Conservation (phyloP, 75 land plant species). For the Picea glauca region DNA sequence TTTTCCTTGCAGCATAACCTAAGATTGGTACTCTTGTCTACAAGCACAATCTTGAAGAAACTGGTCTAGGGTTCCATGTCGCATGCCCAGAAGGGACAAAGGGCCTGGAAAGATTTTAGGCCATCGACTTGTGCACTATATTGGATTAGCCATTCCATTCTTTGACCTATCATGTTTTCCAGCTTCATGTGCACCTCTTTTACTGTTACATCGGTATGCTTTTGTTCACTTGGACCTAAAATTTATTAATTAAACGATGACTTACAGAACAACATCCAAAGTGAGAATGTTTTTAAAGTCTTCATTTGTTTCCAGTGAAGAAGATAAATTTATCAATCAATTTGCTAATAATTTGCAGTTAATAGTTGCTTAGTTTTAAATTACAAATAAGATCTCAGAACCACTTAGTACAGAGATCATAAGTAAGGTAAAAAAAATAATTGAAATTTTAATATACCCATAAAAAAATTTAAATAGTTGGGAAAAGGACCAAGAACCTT, state of each 20-base stretch:
- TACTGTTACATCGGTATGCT: conserved; percentile 54
- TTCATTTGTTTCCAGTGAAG: no score
- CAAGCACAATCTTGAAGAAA: conserved; percentile 75
- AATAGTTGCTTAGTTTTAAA: background rate
- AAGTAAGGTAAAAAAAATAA: no score
- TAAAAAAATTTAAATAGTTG: no score
- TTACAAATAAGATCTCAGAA: no score
- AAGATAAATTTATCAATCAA: no score
- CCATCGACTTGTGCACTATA: conserved; percentile 89
- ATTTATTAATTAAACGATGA: no score
- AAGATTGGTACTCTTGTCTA: conserved; percentile 77
- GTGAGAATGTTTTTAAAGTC: no score
- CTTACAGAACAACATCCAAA: no score
- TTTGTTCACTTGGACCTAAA: background rate
- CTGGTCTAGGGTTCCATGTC: conserved; percentile 56
- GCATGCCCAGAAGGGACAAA: conserved; percentile 85
- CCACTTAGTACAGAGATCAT: no score
- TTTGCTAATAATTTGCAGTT: background rate
- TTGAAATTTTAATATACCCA: no score
- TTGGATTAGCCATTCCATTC: conserved; percentile 87
- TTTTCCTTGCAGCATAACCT: conserved; percentile 72
- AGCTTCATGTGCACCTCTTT: conserved; percentile 59
- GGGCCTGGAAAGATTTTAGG: conserved; percentile 66
- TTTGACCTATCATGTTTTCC: conserved; percentile 66
- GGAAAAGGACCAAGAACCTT: no score